Base-by-base conservation (phyloP, 495 filamentous ascomycete species). In the Emericellopsis terricola region DNA sequence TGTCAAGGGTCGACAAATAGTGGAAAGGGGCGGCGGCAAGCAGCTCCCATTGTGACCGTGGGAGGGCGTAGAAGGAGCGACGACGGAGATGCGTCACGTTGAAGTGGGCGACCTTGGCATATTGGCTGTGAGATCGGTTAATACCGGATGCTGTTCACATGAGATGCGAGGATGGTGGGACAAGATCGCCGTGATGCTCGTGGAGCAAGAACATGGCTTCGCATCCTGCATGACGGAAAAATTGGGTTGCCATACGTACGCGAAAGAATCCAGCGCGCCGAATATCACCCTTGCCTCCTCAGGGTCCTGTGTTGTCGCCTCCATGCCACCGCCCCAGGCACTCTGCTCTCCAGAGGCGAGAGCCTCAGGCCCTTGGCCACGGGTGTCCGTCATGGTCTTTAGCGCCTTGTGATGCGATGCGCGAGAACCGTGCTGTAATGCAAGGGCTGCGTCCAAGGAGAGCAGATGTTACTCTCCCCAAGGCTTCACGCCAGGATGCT, bases 41-140 rank as follows among this genome's bases (percentile, higher is more conserved):
- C 44, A 89, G 57, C 41, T 77, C 62, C 73, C 81, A 85, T 43
- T 97, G 86, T 1, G 60, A 55, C 19, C 72, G 68, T 2, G 87
- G 82, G n/a, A 97, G 63, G 10, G 81, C 73, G 50, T 93, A 96
- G 65, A 96, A 94, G 8, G 78, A 68, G 52, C 83, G 84, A 8
- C 89, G 75, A 7, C 91, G 73, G 9, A 79, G 68, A 51, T 96
- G 87, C 14, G 91, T 96, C 27, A 74, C 73, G 52, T 89, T 87
- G 51, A 71, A 69, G 45, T 94, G 89, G 2, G 87, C 78, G 3
- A 64, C 64, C 38, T 73, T 74, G 33, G 81, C 76, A 54, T 93
- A 97, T 58, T 84, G 79, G 35, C 81, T 89, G 48, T 29, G 31
- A 19, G 31, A 15, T 4, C 9, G 4, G 34, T 6, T 18, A 8